Evolutionary conservation across 176 grass and related monocot species (phyloP).

Genomic region (Bolboschoenus planiculmis): DNA sequence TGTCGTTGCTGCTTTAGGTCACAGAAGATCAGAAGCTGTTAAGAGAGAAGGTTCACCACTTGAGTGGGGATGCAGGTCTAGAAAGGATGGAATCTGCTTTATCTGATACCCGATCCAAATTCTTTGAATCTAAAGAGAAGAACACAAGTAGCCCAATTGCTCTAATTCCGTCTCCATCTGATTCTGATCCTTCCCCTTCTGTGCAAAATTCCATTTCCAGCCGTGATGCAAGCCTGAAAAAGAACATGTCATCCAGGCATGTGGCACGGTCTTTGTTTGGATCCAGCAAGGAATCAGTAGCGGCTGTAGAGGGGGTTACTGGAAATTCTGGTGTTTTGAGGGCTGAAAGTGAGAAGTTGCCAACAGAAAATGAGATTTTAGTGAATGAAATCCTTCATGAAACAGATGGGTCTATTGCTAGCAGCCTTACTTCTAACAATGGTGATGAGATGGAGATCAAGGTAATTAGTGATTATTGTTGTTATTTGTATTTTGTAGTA

Average conservation of each 20-base stretch:
- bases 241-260: slow-evolving; percentile 13
- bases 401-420: slow-evolving; percentile 26
- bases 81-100: slow-evolving; percentile 84
- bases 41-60: slow-evolving; percentile 84
- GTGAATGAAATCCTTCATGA: slow-evolving; percentile 93
- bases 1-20: slow-evolving; percentile 32
- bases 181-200: slow-evolving; percentile 22
- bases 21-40: slow-evolving; percentile 80
- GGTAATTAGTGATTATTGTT: slow-evolving; percentile 32
- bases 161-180: slow-evolving; percentile 47
- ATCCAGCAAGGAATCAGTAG: slow-evolving; percentile 17
- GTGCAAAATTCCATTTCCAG: slow-evolving; percentile 1
- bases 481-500: slow-evolving; percentile 8
- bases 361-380: slow-evolving; percentile 70
- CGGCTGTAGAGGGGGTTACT: not conserved
- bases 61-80: slow-evolving; percentile 77
- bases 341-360: slow-evolving; percentile 28
- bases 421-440: slow-evolving; percentile 29
- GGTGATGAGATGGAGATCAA: slow-evolving; percentile 39
- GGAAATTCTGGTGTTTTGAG: not conserved
- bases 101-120: slow-evolving; percentile 63
- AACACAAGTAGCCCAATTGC: slow-evolving; percentile 52
- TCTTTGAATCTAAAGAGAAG: slow-evolving; percentile 70
- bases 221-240: not conserved
- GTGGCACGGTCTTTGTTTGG: slow-evolving; percentile 50